These are phyloP conservation scores for Acrodontium crateriforme DNA, from an alignment of 2,329 filamentous ascomycete genomes.

Conservation along the genomic window DNA sequence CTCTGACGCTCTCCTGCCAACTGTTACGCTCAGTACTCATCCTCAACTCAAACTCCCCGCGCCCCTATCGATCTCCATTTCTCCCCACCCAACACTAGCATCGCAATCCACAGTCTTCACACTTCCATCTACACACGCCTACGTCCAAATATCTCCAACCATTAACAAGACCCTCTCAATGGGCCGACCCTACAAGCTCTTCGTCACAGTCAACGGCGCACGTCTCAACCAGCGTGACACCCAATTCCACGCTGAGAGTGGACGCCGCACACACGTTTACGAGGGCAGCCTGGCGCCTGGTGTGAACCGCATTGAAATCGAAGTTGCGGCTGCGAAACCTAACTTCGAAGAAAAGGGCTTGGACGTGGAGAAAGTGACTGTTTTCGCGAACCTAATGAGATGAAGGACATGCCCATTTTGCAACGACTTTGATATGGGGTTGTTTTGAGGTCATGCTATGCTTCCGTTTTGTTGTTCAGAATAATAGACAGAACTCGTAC, in stretches of 20 bases:
- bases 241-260: constrained; percentile 19
- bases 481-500: no score
- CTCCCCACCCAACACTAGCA: constrained; percentile 49
- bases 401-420: no score
- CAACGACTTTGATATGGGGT: no score
- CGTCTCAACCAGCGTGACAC: constrained; percentile 41
- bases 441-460: no score
- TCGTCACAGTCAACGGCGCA: constrained; percentile 55
- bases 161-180: constrained; percentile 45
- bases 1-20: constrained; percentile 52
- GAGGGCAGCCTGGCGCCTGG: constrained; percentile 59
- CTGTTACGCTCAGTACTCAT: constrained; percentile 53
- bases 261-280: constrained; percentile 50
- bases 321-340: constrained; percentile 51
- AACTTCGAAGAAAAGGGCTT: constrained; percentile 25
- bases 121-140: constrained; percentile 52
- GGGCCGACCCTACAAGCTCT: constrained; percentile 61
- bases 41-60: constrained; percentile 46
- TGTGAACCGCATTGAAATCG: constrained; percentile 65
- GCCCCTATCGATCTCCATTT: constrained; percentile 49
- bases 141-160: constrained; percentile 56
- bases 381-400: constrained; percentile 57
- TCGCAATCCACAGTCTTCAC: constrained; percentile 62
- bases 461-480: no score
- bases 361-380: constrained; percentile 65